Conservation (phyloP, 768 basidiomycete species). For the Auriscalpium orientale region DNA sequence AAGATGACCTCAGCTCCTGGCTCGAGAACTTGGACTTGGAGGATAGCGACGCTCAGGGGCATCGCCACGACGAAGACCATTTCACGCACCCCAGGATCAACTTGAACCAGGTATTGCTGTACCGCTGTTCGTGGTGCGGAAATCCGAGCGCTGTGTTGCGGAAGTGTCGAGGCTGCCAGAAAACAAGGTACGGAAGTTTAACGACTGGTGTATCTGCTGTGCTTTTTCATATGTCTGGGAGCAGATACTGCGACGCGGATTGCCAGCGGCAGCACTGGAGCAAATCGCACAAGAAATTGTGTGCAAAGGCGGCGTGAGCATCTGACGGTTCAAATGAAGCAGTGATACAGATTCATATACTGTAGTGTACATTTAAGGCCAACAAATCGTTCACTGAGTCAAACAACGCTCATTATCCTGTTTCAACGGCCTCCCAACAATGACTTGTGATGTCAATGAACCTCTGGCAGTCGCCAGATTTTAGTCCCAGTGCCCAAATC, state of each 20-base stretch:
- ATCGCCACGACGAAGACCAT: constrained; percentile 17
- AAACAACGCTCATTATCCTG: too few relatives aligned
- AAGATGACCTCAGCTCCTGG: constrained; percentile 55
- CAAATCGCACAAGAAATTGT: constrained; percentile 1
- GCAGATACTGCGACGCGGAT: constrained; percentile 37
- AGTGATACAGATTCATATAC: too few relatives aligned
- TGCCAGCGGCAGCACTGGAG: constrained; percentile 34
- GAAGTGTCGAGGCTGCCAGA: constrained; percentile 41
- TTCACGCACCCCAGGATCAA: constrained; percentile 39
- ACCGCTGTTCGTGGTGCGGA: constrained; percentile 56
- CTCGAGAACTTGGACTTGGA: constrained; percentile 40
- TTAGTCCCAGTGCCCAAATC: too few relatives aligned
- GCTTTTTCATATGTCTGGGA: background rate
- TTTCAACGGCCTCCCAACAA: too few relatives aligned
- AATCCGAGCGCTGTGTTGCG: constrained; percentile 53
- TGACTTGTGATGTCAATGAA: too few relatives aligned
- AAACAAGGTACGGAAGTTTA: constrained; percentile 30
- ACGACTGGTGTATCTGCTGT: background rate
- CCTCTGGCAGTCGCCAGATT: too few relatives aligned
- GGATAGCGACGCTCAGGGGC: constrained; percentile 29
- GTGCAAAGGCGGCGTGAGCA: background rate
- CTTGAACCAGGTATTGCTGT: constrained; percentile 42
- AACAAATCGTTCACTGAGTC: too few relatives aligned
- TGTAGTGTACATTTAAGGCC: too few relatives aligned
- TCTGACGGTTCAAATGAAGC: too few relatives aligned